Percentiles rank a stretch among this genome's conserved stretches.
These are phyloP conservation scores for Quillaja saponaria DNA, from an alignment of 306 rosid genomes.

Conservation along the genomic window DNA sequence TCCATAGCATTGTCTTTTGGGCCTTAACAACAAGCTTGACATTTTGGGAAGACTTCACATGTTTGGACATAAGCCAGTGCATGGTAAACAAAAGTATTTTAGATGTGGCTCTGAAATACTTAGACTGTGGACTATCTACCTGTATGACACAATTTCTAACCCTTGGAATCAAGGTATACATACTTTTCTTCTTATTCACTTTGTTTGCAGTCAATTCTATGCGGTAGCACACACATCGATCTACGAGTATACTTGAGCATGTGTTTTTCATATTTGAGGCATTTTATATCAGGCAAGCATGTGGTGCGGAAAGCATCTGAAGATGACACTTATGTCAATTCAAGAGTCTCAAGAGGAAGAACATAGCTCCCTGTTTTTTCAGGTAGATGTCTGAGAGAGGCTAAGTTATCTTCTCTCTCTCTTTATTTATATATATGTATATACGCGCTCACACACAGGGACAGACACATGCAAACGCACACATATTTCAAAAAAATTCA, in stretches of 20 bases:
- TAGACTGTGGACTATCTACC: slow-evolving; percentile 45
- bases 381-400: slow-evolving; percentile 49
- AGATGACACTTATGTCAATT: slow-evolving; percentile 78
- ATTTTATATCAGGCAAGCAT: slow-evolving; percentile 55
- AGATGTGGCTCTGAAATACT: slow-evolving; percentile 49
- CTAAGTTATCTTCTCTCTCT: neutral
- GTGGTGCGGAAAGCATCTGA: slow-evolving; percentile 86
- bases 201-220: slow-evolving; percentile 1
- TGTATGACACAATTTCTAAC: slow-evolving; percentile 56
- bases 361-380: slow-evolving; percentile 65
- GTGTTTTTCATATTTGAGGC: slow-evolving; percentile 13
- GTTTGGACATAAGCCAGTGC: slow-evolving; percentile 87
- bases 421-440: too few species aligned
- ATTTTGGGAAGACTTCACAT: slow-evolving; percentile 89
- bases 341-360: slow-evolving; percentile 87
- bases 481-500: too few species aligned
- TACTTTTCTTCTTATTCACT: slow-evolving; percentile 7
- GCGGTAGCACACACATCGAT: slow-evolving; percentile 4
- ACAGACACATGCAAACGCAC: too few species aligned
- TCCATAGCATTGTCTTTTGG: slow-evolving; percentile 27
- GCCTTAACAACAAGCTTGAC: slow-evolving; percentile 72
- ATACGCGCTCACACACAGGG: too few species aligned
- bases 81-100: slow-evolving; percentile 64
- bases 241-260: slow-evolving; percentile 14
- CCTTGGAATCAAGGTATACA: slow-evolving; percentile 69